These are phyloP conservation scores for Trichomonas tenax DNA, from an alignment of 208 protist genomes.

Conservation along the genomic window DNA sequence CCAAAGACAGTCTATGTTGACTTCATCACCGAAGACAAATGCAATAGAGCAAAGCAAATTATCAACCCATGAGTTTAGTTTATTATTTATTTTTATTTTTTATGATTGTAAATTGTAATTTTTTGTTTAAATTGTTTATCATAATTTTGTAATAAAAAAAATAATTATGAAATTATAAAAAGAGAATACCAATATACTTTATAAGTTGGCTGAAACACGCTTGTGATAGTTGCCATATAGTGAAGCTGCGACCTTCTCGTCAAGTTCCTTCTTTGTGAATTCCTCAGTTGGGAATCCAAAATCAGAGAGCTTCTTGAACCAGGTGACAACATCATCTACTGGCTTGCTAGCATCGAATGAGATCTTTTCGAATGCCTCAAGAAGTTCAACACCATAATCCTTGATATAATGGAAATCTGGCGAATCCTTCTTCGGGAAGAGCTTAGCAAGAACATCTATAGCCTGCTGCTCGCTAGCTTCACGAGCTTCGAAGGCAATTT, in stretches of 20 bases:
- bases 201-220: no score
- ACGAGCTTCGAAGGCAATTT: background rate
- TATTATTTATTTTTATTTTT: no score
- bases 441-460: background rate
- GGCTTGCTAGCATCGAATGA: background rate
- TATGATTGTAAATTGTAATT: background rate
- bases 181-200: no score
- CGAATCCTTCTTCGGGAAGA: background rate
- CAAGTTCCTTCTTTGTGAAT: background rate
- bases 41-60: no score
- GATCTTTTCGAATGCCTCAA: background rate
- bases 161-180: no score
- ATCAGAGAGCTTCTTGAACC: background rate
- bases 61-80: no score
- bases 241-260: no score
- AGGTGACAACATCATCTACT: background rate
- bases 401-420: background rate
- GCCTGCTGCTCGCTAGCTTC: background rate
- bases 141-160: no score
- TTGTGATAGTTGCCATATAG: no score
- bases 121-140: background rate
- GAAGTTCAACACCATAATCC: background rate
- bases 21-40: no score
- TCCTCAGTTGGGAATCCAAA: background rate
- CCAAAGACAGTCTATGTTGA: no score